Conservation (phyloP, 2,329 filamentous ascomycete genomes). For the Diplocarpon rosae region DNA sequence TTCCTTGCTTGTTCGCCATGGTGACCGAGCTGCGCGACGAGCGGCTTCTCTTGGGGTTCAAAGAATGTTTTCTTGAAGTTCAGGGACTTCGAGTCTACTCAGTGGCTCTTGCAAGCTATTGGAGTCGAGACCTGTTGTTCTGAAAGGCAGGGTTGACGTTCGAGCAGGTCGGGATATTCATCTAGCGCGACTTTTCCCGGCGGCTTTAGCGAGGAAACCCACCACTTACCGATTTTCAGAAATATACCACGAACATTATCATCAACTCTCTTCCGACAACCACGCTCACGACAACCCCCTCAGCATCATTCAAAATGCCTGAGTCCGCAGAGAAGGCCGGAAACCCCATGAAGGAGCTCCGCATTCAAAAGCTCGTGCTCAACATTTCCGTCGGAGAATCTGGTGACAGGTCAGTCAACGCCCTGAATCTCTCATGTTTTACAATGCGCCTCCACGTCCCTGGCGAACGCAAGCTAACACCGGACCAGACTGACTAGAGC, state of each 20-base stretch:
- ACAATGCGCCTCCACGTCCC: no score
- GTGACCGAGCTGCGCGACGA: slow-evolving; percentile 32
- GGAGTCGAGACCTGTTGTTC: slow-evolving; percentile 14
- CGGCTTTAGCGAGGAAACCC: slow-evolving; percentile 1
- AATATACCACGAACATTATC: slow-evolving; percentile 14
- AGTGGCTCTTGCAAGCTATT: slow-evolving; percentile 21
- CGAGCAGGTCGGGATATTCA: background rate
- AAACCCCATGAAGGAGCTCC: slow-evolving; percentile 99
- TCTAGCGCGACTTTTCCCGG: no score
- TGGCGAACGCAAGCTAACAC: background rate
- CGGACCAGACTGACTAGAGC: slow-evolving; percentile 81
- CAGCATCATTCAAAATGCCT: slow-evolving; percentile 35
- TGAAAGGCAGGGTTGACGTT: background rate
- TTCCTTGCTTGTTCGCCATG: slow-evolving; percentile 91
- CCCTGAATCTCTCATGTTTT: no score
- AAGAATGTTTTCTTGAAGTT: slow-evolving; percentile 28
- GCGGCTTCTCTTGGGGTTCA: slow-evolving; percentile 29
- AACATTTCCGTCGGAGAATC: slow-evolving; percentile 99
- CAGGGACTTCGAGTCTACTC: slow-evolving; percentile 24
- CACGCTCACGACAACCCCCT: slow-evolving; percentile 8
- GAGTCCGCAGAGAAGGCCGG: slow-evolving; percentile 66
- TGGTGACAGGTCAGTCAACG: slow-evolving; percentile 53
- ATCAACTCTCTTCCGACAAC: background rate
- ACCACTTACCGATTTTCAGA: slow-evolving; percentile 6
- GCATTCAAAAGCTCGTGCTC: slow-evolving; percentile 98